Conservation (phyloP, 2,329 filamentous ascomycete genomes). For the Fusarium humuli region DNA sequence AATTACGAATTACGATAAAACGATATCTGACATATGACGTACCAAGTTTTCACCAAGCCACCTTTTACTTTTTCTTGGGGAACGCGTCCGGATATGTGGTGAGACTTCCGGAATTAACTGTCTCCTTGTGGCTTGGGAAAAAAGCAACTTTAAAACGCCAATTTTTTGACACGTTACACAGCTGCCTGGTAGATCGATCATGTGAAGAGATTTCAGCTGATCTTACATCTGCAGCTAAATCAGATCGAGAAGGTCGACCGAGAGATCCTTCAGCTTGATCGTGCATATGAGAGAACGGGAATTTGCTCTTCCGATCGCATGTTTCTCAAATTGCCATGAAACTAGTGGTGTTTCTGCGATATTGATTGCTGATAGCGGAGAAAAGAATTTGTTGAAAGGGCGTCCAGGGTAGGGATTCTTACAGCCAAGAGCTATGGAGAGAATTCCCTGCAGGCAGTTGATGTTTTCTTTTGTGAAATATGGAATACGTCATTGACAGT, state of each 20-base stretch:
- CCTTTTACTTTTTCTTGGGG: not conserved
- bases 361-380: not conserved
- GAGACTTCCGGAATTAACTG: not conserved
- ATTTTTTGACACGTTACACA: not conserved
- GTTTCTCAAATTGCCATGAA: fast-evolving
- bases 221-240: not conserved
- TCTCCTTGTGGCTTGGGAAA: not conserved
- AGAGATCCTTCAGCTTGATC: not conserved
- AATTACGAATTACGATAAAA: not conserved
- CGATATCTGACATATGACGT: not conserved
- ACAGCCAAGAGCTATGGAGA: too few relatives aligned
- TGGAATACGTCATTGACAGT: too few relatives aligned
- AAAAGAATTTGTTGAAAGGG: not conserved
- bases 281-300: not conserved
- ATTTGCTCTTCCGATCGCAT: not conserved
- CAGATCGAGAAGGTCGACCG: not conserved
- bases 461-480: not conserved
- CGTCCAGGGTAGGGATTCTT: not conserved
- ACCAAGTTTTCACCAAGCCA: not conserved
- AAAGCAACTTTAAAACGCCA: not conserved
- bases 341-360: not conserved
- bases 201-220: not conserved
- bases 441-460: not conserved
- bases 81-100: not conserved
- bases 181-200: not conserved